Evolutionary conservation across 768 basidiomycete species (phyloP), one percentile per base, ranked within the genome.

Genomic region (Butyriboletus loyo): DNA sequence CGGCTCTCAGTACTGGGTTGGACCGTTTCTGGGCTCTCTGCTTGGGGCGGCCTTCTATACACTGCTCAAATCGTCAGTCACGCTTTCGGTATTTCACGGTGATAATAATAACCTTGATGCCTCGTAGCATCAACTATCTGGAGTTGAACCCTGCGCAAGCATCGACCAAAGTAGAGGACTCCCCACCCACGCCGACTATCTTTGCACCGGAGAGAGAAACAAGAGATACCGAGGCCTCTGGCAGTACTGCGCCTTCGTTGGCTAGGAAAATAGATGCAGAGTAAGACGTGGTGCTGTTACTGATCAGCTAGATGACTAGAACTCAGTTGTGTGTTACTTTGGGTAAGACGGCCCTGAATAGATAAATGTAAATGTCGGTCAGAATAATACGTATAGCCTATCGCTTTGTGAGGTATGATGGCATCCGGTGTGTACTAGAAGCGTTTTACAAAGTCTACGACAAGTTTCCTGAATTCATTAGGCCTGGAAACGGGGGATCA

Each of bases 11-110:
- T 86, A 86, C 61, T 86, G 85, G 86, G 68, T 87, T 9, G 87
- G 88, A 35, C 86, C 86, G 0, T 78, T 78, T 49, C 72, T 89
- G 21, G 87, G 88, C 28, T 76, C 84, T 6, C 63, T 89, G 10
- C 73, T 89, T 9, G 84, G 72, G 30, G 73, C 79, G 15, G 75
- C 61, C 7, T 76, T 88, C 59, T 90, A 87, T 63, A 63, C 74
- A 31, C 55, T 77, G 19, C 74, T 87, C 53, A 87, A 87, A 63
- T 71, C 60, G 76, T 77, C 55, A 56, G 73, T 70, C 19, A 24
- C 35, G 24, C 22, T 36, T 25, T n/a, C 42, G 13, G 15, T 37
- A 28, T 34, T 28, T 49, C 28, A 21, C 6, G 50, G 19, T 34
- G 34, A 54, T 54, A 28, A 60, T 39, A 28, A 60, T 39, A 24